Base-by-base conservation (phyloP, 768 basidiomycete species). In the Amanita pallidorosea region DNA sequence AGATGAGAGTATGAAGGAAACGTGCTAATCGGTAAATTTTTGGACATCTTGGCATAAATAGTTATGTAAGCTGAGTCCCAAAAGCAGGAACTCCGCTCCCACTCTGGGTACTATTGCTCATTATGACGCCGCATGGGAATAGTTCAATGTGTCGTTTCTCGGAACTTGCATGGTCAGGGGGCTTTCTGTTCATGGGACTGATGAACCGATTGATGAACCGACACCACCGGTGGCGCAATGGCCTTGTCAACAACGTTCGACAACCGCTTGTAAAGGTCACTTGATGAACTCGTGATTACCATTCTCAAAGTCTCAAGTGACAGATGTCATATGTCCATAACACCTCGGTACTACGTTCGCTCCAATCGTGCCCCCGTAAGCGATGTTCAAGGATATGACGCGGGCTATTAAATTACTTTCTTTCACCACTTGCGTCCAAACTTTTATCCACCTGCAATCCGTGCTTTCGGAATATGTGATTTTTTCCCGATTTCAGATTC, bases 381-480 rank as follows among this genome's bases (percentile, higher is more conserved):
- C 33, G 33, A 33, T 33, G 33, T 33, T 33, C 13, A 33, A 33
- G 8, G 7, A 29, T 9, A n/a, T n/a, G n/a, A n/a, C n/a, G n/a
- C n/a, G n/a, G n/a, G 27, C 7, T 29, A 9, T 29, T 29, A 9
- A 29, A 29, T 9, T 29, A 29, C 27, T 12, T 31, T 29, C 9
- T 11, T 31, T 40, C 18, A 12, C 17, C 38, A 17, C 8, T 40
- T 18, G 7, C 18, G 17, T 37, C 15, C 15, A n/a, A 37, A n/a
- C 2, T 38, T 35, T 47, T 31, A 46, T 35, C 58, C 63, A 1
- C 81, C 81, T 35, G 85, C 85, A 52, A 71, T 67, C 50, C 79
- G 71, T 9, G 68, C 68, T 54, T 63, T 69, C 27, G 84, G 84
- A 51, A 87, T 84, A 61, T 85, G 84, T n/a, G 75, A 80, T 38